phyloP scores from a whole-genome alignment of 495 filamentous ascomycete genomes.

The Hapsidospora chrysogenum region DNA sequence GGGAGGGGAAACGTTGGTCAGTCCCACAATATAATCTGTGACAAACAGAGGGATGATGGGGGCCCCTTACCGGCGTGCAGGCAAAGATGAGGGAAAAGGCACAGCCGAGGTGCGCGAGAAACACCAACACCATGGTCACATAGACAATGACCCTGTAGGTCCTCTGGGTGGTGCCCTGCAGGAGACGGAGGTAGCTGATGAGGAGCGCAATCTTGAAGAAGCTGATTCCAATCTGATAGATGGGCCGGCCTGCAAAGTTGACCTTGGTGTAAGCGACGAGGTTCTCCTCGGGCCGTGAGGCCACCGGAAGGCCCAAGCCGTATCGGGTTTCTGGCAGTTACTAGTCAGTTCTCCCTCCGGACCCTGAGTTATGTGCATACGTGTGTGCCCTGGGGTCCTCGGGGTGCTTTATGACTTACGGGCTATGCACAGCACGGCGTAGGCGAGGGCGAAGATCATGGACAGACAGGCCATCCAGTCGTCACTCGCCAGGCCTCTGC shows the following conservation, averaged over 20 bases:
- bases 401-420: no score
- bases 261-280: constrained; percentile 25
- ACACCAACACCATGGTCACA: constrained; percentile 22
- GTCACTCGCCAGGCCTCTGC: constrained; percentile 12
- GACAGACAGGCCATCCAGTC: constrained; percentile 13
- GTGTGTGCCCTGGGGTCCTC: no score
- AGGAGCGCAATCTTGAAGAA: constrained; percentile 45
- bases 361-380: no score
- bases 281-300: constrained; percentile 19
- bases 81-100: constrained; percentile 34
- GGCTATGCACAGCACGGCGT: constrained; percentile 30
- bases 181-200: constrained; percentile 35
- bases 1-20: no score
- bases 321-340: constrained; percentile 29
- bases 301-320: constrained; percentile 30
- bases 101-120: constrained; percentile 30
- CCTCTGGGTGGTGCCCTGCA: constrained; percentile 27
- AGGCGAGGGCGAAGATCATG: constrained; percentile 28
- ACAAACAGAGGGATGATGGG: no score
- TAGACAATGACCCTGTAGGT: constrained; percentile 31
- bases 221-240: constrained; percentile 40
- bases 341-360: neutral
- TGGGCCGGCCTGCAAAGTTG: constrained; percentile 40
- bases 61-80: constrained; percentile 32
- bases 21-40: no score